These are phyloP conservation scores for Paramecium biaurelia DNA, from an alignment of 73 alveolate genomes.

Conservation along the genomic window DNA sequence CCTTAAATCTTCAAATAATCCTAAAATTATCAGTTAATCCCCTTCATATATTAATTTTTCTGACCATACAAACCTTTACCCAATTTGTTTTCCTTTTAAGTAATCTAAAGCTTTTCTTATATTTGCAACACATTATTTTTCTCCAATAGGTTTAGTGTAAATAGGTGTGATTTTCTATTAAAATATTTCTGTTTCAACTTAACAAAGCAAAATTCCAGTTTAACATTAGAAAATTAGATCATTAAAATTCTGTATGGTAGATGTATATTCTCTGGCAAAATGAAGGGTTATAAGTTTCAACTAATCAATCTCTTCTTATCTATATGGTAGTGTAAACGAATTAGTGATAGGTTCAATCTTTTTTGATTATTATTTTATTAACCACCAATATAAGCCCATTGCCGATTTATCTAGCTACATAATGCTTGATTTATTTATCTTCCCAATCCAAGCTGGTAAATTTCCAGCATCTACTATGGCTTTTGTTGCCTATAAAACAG, in stretches of 20 bases:
- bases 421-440: background rate
- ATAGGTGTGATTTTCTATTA: background rate
- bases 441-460: constrained; percentile 16
- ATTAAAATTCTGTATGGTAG: background rate
- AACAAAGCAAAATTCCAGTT: constrained; percentile 15
- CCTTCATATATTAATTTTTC: constrained; percentile 37
- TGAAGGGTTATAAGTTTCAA: constrained; percentile 5
- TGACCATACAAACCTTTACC: constrained; percentile 10
- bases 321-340: background rate
- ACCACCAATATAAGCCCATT: constrained; percentile 52
- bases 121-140: constrained; percentile 3
- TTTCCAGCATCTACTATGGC: constrained; percentile 37
- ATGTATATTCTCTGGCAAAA: background rate
- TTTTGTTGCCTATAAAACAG: background rate
- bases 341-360: background rate
- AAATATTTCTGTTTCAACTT: background rate
- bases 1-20: constrained; percentile 38
- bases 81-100: background rate
- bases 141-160: constrained; percentile 21
- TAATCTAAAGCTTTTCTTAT: constrained; percentile 26
- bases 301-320: constrained; percentile 39
- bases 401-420: constrained; percentile 2
- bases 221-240: background rate
- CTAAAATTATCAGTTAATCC: constrained; percentile 12
- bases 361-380: background rate